Evolutionary conservation across 495 filamentous ascomycete species (phyloP).

Genomic region (Xylaria acuta): DNA sequence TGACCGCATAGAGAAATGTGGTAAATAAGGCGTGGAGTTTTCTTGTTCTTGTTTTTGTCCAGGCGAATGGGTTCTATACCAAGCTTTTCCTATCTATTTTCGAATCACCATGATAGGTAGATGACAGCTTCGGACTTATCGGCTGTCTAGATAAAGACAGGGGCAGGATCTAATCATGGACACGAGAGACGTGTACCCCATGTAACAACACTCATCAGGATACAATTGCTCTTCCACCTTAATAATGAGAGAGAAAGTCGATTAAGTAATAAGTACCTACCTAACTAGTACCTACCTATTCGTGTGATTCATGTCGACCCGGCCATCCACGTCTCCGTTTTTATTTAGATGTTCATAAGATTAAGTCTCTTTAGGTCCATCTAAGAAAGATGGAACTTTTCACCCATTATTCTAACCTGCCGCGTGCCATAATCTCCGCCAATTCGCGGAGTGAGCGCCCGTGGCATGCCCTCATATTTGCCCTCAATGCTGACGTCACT

Average conservation of each 20-base stretch:
- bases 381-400: background rate
- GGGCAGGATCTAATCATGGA: background rate
- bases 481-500: background rate
- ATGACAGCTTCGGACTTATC: background rate
- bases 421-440: background rate
- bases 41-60: slow-evolving; percentile 1
- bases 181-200: background rate
- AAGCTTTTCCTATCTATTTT: background rate
- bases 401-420: background rate
- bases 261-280: background rate
- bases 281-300: too few species aligned
- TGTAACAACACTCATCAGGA: slow-evolving; percentile 1
- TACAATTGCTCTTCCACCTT: background rate
- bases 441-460: background rate
- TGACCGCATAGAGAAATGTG: slow-evolving; percentile 12
- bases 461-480: background rate
- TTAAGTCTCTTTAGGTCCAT: background rate
- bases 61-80: background rate
- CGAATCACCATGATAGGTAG: slow-evolving; percentile 10
- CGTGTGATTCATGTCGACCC: background rate
- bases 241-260: background rate
- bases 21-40: background rate
- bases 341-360: background rate
- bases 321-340: background rate
- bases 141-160: background rate